Evolutionary conservation across 2,329 filamentous ascomycete genomes (phyloP).

Genomic region (Colletotrichum echinochloae): DNA sequence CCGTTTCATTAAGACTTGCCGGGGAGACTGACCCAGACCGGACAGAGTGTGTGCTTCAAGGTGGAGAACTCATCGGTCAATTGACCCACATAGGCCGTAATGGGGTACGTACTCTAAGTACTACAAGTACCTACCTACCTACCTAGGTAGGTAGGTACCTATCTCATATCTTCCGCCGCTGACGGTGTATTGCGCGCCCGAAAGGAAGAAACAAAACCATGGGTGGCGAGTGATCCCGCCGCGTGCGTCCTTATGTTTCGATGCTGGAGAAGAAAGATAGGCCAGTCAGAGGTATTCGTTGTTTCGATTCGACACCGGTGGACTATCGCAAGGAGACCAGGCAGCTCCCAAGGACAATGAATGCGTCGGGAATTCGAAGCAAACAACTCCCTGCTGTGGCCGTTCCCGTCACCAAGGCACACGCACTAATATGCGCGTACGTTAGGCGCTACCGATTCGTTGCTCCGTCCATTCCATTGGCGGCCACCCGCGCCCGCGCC

Average conservation of each 20-base stretch:
- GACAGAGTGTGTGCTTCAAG: constrained; percentile 28
- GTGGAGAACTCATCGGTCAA: constrained; percentile 20
- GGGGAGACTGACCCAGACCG: constrained; percentile 30
- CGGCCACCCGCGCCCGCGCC: not conserved
- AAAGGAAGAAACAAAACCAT: not conserved
- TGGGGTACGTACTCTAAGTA: not conserved
- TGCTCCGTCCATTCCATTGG: constrained; percentile 2
- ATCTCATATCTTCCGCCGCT: too few species aligned
- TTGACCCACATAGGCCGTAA: constrained; percentile 34
- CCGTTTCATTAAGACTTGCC: constrained; percentile 33
- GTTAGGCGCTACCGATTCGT: not conserved
- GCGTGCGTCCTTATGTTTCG: not conserved
- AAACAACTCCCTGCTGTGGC: not conserved
- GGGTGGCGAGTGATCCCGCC: not conserved
- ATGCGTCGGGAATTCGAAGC: not conserved
- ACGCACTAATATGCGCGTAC: not conserved
- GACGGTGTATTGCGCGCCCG: not conserved
- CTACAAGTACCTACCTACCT: not conserved
- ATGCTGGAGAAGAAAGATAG: not conserved
- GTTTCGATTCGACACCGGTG: not conserved
- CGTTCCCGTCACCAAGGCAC: not conserved
- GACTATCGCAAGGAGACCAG: not conserved
- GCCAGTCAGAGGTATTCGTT: not conserved
- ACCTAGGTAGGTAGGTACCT: not conserved
- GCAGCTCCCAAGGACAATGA: not conserved